Evolutionary conservation across 176 grass and related monocot genomes (phyloP), one percentile per base, ranked within the genome.

Genomic region (Eleusine coracana): DNA sequence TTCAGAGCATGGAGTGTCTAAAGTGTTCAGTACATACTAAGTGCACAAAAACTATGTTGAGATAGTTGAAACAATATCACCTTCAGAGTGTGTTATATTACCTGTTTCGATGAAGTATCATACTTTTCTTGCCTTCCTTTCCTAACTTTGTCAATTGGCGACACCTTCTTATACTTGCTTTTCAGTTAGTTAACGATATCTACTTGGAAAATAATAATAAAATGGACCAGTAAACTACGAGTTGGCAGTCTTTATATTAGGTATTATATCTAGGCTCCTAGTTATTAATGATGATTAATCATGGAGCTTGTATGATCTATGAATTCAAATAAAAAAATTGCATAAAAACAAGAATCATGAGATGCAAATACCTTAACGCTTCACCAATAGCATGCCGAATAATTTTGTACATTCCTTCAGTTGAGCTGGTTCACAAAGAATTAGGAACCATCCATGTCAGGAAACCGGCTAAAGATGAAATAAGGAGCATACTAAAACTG

Each of bases 61-160:
- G 31, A 51, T 58, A 71, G 39, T 76, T 81, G 45, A 64, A 20
- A 14, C 52, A 41, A 50, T 6, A 81, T 45, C 6, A 0, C 23
- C 51, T 69, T 70, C 52, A 79, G n/a, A 62, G n/a, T 54, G n/a
- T n/a, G 71, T 31, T 20, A 52, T 20, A 55, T 81, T 89, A 99
- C 97, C 97, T 94, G 97, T 45, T 90, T 90, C 23, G 93, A 96
- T 79, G 97, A 99, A 87, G 88, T 74, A 74, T 92, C 87, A 42
- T 94, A 96, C 62, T 99, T 93, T 83, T 90, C 86, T 73, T 87
- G 85, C 97, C 97, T 96, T 66, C 97, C 91, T 87, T 92, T 90
- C 71, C 73, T 85, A 75, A 89, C 91, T 81, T 96, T 99, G 37
- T 89, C 93, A 63, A 94, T 87, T 65, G 91, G 94, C 68, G 91